These are phyloP conservation scores for Populus ilicifolia DNA, from an alignment of 345 rosid species.

Conservation along the genomic window DNA sequence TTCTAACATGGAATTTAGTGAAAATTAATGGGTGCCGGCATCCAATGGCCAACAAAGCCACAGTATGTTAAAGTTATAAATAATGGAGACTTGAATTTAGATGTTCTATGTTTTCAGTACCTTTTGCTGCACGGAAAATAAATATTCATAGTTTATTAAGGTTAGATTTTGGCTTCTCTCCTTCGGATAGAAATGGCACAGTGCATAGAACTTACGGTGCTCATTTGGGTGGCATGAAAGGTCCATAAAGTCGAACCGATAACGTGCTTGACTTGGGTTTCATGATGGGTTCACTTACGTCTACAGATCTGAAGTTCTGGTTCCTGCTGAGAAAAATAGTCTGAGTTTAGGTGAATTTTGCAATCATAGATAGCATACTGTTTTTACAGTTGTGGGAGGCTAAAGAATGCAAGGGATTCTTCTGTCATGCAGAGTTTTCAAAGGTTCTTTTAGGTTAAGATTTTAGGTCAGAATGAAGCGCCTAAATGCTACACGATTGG, in stretches of 20 bases:
- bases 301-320: not conserved
- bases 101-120: not conserved
- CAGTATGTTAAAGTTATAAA: too few species aligned
- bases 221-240: not conserved
- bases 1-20: too few species aligned
- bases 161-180: not conserved
- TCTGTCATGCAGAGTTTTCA: not conserved
- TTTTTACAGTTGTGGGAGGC: not conserved
- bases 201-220: not conserved
- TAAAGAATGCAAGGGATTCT: not conserved
- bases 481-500: not conserved
- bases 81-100: too few species aligned
- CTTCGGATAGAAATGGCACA: not conserved
- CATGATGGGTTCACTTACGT: not conserved
- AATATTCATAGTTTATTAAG: not conserved
- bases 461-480: not conserved
- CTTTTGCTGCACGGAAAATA: not conserved
- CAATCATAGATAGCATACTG: not conserved
- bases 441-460: not conserved
- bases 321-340: not conserved
- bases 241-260: not conserved
- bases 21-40: too few species aligned
- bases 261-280: not conserved
- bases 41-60: too few species aligned
- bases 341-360: not conserved